Evolutionary conservation across 352 stramenopile genomes (phyloP).

Genomic region (Peronospora destructor): DNA sequence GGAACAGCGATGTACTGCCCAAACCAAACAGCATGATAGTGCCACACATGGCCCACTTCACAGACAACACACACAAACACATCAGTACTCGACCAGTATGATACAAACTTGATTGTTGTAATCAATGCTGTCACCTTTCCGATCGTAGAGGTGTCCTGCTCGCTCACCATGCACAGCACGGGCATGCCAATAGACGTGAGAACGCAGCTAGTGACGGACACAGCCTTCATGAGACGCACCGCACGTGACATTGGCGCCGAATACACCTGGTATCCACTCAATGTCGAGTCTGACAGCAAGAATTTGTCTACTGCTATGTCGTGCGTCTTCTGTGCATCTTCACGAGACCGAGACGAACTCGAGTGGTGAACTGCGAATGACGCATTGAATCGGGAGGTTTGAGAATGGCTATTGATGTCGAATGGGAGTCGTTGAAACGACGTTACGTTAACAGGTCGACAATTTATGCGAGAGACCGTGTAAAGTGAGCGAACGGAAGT

Average conservation of each 20-base stretch:
- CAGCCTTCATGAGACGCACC: constrained; percentile 82
- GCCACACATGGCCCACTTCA: constrained; percentile 80
- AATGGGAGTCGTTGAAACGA: constrained; percentile 15
- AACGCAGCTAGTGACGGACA: constrained; percentile 76
- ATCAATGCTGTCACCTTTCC: constrained; percentile 39
- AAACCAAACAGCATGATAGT: constrained; percentile 85
- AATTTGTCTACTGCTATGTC: background rate
- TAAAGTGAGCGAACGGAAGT: constrained; percentile 6
- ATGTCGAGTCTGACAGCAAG: background rate
- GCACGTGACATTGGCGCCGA: constrained; percentile 61
- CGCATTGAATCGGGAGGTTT: background rate
- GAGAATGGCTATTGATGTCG: constrained; percentile 4
- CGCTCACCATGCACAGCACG: constrained; percentile 59
- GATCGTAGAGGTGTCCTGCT: constrained; percentile 62
- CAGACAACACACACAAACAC: constrained; percentile 1
- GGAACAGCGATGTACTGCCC: constrained; percentile 76
- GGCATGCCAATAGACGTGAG: constrained; percentile 81
- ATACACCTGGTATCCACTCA: constrained; percentile 41
- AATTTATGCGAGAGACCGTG: background rate
- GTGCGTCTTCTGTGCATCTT: constrained; percentile 11
- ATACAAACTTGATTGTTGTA: background rate
- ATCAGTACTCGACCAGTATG: constrained; percentile 1
- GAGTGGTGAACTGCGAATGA: constrained; percentile 9
- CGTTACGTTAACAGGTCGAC: constrained; percentile 1
- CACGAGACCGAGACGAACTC: constrained; percentile 12